Evolutionary conservation across 371 early-diverging fungal species (phyloP).

Genomic region (Neoconidiobolus thromboides): DNA sequence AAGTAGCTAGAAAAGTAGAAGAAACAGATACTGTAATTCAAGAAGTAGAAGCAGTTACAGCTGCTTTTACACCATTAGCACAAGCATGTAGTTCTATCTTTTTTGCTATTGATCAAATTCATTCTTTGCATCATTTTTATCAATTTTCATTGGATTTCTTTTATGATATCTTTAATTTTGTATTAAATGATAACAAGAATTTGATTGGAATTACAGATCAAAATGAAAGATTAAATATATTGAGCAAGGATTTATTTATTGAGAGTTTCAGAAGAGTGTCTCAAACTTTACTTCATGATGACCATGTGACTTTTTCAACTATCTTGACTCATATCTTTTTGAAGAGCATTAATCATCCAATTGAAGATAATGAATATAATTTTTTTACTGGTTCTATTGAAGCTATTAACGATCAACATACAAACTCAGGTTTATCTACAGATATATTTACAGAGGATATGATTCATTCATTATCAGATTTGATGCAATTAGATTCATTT

Average conservation of each 20-base stretch:
- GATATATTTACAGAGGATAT: slow-evolving; percentile 42
- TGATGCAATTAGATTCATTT: slow-evolving; percentile 32
- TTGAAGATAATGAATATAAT: slow-evolving; percentile 57
- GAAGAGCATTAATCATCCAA: slow-evolving; percentile 27
- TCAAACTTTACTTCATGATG: slow-evolving; percentile 71
- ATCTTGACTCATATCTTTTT: slow-evolving; percentile 73
- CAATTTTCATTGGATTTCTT: slow-evolving; percentile 97
- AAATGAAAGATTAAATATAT: slow-evolving; percentile 44
- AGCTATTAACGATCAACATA: slow-evolving; percentile 22
- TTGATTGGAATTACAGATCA: slow-evolving; percentile 53
- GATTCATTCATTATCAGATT: slow-evolving; percentile 26
- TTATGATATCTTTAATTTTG: slow-evolving; percentile 75
- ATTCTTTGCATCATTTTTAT: slow-evolving; percentile 79
- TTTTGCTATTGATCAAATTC: slow-evolving; percentile 89
- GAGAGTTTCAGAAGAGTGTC: slow-evolving; percentile 68
- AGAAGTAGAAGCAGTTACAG: slow-evolving; percentile 84
- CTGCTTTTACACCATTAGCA: slow-evolving; percentile 79
- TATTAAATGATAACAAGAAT: slow-evolving; percentile 59
- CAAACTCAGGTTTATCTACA: slow-evolving; percentile 19
- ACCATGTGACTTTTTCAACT: slow-evolving; percentile 75
- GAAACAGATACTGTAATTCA: slow-evolving; percentile 89
- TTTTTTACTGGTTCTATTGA: slow-evolving; percentile 36
- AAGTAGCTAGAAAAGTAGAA: slow-evolving; percentile 76
- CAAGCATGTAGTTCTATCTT: slow-evolving; percentile 81
- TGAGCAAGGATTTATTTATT: slow-evolving; percentile 67